Conservation (phyloP, 306 rosid species). For the Trichosanthes truncata region DNA sequence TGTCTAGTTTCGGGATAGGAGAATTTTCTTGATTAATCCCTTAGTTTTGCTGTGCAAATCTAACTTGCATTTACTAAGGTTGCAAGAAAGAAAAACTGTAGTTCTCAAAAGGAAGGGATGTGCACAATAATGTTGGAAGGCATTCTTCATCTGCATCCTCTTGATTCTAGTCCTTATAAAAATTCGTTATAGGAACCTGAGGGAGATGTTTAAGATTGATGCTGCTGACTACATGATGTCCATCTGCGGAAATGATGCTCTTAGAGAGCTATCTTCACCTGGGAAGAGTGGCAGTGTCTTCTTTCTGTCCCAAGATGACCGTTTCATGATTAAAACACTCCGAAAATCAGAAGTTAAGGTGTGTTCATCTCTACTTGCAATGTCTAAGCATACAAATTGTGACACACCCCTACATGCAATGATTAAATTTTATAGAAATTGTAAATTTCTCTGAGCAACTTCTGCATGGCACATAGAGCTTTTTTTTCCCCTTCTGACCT, state of each 20-base stretch:
- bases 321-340: constrained; percentile 94
- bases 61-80: neutral
- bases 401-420: constrained; percentile 4
- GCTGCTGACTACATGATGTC: constrained; percentile 99
- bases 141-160: neutral
- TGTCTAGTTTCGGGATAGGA: neutral
- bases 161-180: constrained; percentile 1
- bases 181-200: constrained; percentile 56
- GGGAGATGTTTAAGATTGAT: constrained; percentile 98
- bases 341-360: constrained; percentile 98
- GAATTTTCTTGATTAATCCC: neutral
- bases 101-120: neutral
- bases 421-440: neutral
- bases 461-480: neutral
- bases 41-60: neutral
- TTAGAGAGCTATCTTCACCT: constrained; percentile 94
- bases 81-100: neutral
- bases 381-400: neutral
- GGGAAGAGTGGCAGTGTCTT: constrained; percentile 99
- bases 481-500: neutral
- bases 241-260: constrained; percentile 96
- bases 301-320: constrained; percentile 95
- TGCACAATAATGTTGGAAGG: neutral
- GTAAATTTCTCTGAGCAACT: neutral
- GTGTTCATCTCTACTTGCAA: constrained; percentile 23